A percentile compares a stretch with the other conserved stretches of the same genome.
phyloP scores from a whole-genome alignment of 2,329 filamentous ascomycete genomes.

The Sporothrix brunneoviolacea region DNA sequence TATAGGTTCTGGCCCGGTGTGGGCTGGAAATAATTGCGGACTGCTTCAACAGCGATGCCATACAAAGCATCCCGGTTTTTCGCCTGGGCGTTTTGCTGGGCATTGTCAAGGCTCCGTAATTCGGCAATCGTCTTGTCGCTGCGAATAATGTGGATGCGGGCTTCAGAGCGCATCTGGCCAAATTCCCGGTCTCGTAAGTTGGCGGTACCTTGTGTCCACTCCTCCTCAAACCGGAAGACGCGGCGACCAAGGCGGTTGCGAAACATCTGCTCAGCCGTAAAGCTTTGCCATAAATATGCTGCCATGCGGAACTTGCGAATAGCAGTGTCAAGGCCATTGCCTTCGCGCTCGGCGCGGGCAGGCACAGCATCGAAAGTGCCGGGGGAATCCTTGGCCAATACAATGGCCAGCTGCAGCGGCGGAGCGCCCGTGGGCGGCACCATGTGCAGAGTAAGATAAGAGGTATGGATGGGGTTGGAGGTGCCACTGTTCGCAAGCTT shows the following conservation, averaged over 20 bases:
- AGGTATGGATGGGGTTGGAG: slow-evolving; percentile 65
- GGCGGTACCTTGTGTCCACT: slow-evolving; percentile 81
- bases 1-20: slow-evolving; percentile 75
- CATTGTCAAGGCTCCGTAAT: slow-evolving; percentile 67
- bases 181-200: slow-evolving; percentile 66
- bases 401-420: slow-evolving; percentile 80
- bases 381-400: slow-evolving; percentile 82
- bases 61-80: slow-evolving; percentile 69
- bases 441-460: slow-evolving; percentile 79
- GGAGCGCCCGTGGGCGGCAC: slow-evolving; percentile 71
- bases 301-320: slow-evolving; percentile 90
- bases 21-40: slow-evolving; percentile 69
- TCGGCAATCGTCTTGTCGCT: slow-evolving; percentile 79
- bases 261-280: slow-evolving; percentile 94
- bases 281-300: slow-evolving; percentile 94
- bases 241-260: slow-evolving; percentile 80
- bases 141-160: slow-evolving; percentile 80
- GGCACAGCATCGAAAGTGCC: slow-evolving; percentile 79
- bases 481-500: slow-evolving; percentile 66
- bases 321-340: slow-evolving; percentile 72
- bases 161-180: slow-evolving; percentile 78
- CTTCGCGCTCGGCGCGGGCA: slow-evolving; percentile 68
- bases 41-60: slow-evolving; percentile 67
- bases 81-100: slow-evolving; percentile 68
- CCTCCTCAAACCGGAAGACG: slow-evolving; percentile 86